Evolutionary conservation across 2,329 filamentous ascomycete species (phyloP).

Genomic region (Chaetomium globosum): DNA sequence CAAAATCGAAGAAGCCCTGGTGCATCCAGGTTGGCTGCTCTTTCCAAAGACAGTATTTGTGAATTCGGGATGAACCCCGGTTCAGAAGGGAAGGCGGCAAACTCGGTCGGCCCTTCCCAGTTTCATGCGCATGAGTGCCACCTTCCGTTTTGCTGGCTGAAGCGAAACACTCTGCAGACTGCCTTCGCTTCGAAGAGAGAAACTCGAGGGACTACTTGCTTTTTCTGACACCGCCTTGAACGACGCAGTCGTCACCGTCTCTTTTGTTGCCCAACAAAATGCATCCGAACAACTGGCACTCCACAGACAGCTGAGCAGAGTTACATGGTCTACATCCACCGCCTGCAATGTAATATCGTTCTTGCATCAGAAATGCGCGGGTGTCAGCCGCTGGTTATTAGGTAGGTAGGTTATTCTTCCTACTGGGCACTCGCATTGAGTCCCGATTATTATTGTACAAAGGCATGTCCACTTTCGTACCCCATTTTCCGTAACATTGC

Average conservation of each 20-base stretch:
- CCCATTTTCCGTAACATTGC: constrained; percentile 5
- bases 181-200: background rate
- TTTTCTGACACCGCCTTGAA: background rate
- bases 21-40: background rate
- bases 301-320: background rate
- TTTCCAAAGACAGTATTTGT: background rate
- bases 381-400: background rate
- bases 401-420: background rate
- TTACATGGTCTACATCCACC: background rate
- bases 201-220: background rate
- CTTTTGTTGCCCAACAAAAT: background rate
- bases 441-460: constrained; percentile 9
- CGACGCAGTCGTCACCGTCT: background rate
- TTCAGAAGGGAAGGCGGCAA: background rate
- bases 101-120: background rate
- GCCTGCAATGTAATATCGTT: constrained; percentile 3
- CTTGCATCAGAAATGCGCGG: constrained; percentile 1
- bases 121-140: background rate
- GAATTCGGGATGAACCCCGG: background rate
- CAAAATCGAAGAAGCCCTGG: background rate
- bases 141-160: background rate
- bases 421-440: background rate
- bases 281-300: background rate
- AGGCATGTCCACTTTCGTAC: background rate
- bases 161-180: background rate